Base-by-base conservation (phyloP, 1,139 yeast species). In the Scheffersomyces titani region DNA sequence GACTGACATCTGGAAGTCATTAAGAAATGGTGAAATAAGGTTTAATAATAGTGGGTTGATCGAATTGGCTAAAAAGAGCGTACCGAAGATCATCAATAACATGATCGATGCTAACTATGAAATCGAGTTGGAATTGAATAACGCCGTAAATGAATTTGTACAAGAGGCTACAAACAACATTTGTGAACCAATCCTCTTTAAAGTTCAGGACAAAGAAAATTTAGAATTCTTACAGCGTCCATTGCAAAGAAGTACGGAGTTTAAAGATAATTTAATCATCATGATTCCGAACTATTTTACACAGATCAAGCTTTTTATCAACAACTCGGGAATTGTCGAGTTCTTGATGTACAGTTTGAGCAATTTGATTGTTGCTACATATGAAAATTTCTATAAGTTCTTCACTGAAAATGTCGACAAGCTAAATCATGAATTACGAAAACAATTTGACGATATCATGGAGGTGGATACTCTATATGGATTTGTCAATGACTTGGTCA, bases 61-160 rank as follows among this genome's bases (percentile, higher is more conserved):
- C 54, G 86, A 83, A 60, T 70, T 88, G 53, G 89, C 91, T 4
- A 78, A 83, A 59, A 90, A 87, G 47, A 81, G 92, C 1, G 90
- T 88, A 2, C 98, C 98, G 0, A 86, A 84, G 61, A 91, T 92
- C n/a, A 89, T 90, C 13, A 88, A 87, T 65, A 89, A 90, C 69
- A 89, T 89, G 91, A 83, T 88, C 52, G 98, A 93, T 71, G 96
- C 97, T 21, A 85, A 91, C 62, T 80, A 73, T 52, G 98, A 92
- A 69, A 77, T 92, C 47, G 90, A 89, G 63, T 78, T 85, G 19
- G 93, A 89, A 63, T 78, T 93, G 61, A 82, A 93, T 61, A 85
- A 84, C 60, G 78, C 88, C 1, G 90, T 92, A 20, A 89, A 87
- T 59, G 85, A 82, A 24, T 86, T 91, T 55, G 75, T 84, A 21